Percentiles rank a stretch among this genome's conserved stretches.
Evolutionary conservation across 2,329 filamentous ascomycete species (phyloP).

Genomic region (Leptodontidium sp.): DNA sequence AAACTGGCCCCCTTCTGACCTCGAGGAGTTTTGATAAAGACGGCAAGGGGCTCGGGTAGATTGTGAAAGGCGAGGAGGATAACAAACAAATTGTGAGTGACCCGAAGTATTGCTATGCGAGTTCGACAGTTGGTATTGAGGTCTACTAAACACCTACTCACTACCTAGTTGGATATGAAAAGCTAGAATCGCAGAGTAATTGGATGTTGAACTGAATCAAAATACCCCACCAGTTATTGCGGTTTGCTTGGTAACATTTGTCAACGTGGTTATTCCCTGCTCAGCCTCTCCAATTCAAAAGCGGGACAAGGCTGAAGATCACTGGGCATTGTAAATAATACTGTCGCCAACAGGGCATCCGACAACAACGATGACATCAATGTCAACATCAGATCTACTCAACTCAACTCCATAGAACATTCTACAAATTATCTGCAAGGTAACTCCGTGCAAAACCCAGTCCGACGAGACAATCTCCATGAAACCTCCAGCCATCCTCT

Average conservation of each 20-base stretch:
- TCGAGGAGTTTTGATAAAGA: too few species aligned
- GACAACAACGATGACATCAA: conserved; percentile 8
- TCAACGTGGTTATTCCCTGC: neutral
- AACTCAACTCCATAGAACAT: neutral
- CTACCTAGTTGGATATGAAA: too few species aligned
- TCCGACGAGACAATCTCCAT: neutral
- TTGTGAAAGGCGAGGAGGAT: neutral
- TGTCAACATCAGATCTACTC: neutral
- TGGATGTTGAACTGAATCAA: too few species aligned
- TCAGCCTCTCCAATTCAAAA: conserved; percentile 14
- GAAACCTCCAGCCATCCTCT: conserved; percentile 7
- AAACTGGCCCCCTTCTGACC: too few species aligned
- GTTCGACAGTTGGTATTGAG: neutral
- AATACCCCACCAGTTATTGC: neutral
- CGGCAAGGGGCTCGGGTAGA: conserved; percentile 14
- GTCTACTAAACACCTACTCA: neutral
- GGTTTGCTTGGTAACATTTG: conserved; percentile 6
- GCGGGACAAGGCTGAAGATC: conserved; percentile 18
- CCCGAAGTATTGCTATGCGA: neutral
- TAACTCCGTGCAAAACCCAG: neutral
- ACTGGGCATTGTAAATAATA: conserved; percentile 4
- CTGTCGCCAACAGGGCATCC: neutral
- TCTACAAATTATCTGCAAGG: neutral
- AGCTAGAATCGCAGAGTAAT: too few species aligned
- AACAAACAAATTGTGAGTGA: neutral